phyloP scores from a whole-genome alignment of 2,329 filamentous ascomycete genomes.

The Trichoderma sp. region DNA sequence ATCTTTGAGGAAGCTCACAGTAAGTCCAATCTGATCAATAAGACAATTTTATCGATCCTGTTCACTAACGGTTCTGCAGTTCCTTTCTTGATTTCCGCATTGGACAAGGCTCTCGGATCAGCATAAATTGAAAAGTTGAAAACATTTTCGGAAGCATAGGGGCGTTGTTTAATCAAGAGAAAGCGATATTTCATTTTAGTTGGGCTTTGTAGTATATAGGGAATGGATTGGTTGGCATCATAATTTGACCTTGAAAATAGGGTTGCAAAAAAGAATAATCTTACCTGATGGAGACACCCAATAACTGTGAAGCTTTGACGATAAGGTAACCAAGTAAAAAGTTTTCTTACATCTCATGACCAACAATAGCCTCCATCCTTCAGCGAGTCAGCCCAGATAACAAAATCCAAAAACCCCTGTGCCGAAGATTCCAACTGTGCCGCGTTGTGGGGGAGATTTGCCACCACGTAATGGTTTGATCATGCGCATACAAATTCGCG shows the following conservation, averaged over 20 bases:
- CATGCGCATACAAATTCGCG: not conserved
- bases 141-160: not conserved
- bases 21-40: slow-evolving; percentile 19
- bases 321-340: not conserved
- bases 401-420: not conserved
- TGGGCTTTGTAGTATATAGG: not conserved
- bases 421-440: not conserved
- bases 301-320: not conserved
- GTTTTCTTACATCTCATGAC: not conserved
- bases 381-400: not conserved
- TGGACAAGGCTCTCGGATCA: slow-evolving; percentile 12
- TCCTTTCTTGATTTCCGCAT: not conserved
- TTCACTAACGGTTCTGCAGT: not conserved
- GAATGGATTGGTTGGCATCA: not conserved
- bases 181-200: not conserved
- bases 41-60: not conserved
- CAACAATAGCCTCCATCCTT: not conserved
- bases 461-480: slow-evolving; percentile 5
- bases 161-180: not conserved
- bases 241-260: not conserved
- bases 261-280: too few relatives aligned
- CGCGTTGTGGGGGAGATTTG: not conserved
- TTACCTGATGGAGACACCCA: not conserved
- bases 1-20: slow-evolving; percentile 73
- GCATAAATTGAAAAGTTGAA: not conserved